Percentiles rank a stretch among this genome's conserved stretches.
phyloP scores from a whole-genome alignment of 176 grass and related monocot genomes.

The Urochloa ruziziensis region DNA sequence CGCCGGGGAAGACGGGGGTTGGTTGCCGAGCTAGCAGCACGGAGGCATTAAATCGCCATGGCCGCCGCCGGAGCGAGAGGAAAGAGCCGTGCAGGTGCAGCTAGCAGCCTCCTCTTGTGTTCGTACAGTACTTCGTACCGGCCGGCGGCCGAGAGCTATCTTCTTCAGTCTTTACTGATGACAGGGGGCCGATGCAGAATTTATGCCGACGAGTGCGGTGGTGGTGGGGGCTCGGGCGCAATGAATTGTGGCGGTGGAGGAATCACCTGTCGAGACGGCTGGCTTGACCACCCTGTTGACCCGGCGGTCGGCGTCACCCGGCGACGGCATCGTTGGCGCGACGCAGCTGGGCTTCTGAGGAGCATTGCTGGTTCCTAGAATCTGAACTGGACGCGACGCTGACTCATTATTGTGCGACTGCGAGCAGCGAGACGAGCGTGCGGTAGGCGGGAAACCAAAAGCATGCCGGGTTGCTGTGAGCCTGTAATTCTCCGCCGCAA shows the following conservation, averaged over 20 bases:
- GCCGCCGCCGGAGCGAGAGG: background rate
- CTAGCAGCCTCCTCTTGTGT: too few species aligned
- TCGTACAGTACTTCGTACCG: background rate
- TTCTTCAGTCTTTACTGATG: background rate
- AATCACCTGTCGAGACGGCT: background rate
- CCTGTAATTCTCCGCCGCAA: too few species aligned
- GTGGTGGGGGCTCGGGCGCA: background rate
- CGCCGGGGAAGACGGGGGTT: background rate
- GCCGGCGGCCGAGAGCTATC: background rate
- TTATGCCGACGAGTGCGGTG: background rate
- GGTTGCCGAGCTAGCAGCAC: background rate
- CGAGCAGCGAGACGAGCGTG: too few species aligned
- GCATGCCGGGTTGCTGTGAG: too few species aligned
- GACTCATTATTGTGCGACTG: too few species aligned
- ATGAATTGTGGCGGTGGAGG: background rate
- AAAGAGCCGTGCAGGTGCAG: background rate
- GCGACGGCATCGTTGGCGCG: background rate
- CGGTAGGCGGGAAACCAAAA: background rate
- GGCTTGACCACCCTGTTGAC: constrained; percentile 2
- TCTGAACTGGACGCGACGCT: background rate
- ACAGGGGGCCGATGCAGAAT: background rate
- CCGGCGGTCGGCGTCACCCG: background rate
- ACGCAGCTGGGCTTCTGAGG: background rate
- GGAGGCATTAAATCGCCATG: constrained; percentile 15
- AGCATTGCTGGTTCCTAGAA: background rate